A percentile compares a stretch with the other conserved stretches of the same genome.
phyloP scores from a whole-genome alignment of 2,329 filamentous ascomycete species.

The Venturiaceae sp. region DNA sequence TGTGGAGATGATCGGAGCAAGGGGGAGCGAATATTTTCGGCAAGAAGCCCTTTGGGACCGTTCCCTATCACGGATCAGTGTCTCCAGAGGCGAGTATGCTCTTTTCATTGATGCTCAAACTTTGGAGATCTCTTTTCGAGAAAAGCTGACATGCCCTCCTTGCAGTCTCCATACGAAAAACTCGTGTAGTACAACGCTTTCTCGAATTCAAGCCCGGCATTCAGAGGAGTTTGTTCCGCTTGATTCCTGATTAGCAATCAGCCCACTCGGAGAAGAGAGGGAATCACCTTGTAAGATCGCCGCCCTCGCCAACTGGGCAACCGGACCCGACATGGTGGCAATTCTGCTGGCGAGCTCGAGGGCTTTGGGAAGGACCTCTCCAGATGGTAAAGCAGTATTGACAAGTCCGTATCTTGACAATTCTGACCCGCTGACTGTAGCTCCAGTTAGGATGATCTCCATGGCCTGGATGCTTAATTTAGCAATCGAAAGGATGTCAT shows the following conservation, averaged over 20 bases:
- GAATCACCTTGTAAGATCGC: too few species aligned
- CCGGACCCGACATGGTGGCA: background rate
- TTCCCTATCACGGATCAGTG: too few species aligned
- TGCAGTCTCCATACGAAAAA: background rate
- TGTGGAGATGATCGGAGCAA: too few species aligned
- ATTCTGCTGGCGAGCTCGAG: background rate
- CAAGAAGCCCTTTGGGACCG: too few species aligned
- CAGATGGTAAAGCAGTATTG: background rate
- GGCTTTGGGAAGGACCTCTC: background rate
- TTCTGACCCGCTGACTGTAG: background rate
- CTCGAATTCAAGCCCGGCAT: background rate
- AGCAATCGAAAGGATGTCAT: too few species aligned
- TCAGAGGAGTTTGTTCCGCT: background rate
- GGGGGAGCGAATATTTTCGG: too few species aligned
- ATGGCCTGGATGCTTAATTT: too few species aligned
- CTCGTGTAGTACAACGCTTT: background rate
- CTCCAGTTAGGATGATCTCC: background rate
- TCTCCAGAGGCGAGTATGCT: background rate
- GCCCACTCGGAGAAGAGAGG: too few species aligned
- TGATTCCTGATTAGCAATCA: too few species aligned
- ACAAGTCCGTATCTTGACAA: background rate
- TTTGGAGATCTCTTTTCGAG: background rate
- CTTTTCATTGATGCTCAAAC: background rate
- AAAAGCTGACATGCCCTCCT: background rate
- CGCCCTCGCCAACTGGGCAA: background rate